Evolutionary conservation across 1,284 basidiomycete species (phyloP).

Genomic region (Heterobasidion occidentale): DNA sequence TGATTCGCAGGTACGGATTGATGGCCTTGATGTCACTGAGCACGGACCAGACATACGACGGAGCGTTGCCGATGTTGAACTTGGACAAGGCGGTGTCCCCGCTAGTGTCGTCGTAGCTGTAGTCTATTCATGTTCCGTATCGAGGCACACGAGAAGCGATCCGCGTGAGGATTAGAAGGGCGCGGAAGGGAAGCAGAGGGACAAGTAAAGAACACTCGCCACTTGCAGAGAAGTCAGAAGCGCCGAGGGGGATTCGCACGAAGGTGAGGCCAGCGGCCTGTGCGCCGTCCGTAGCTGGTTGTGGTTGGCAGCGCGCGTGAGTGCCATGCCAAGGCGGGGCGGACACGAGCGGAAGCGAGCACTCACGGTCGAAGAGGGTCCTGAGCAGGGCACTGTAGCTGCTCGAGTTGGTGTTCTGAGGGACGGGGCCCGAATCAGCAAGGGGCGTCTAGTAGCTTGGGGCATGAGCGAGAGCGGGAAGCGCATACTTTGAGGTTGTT

Average conservation of each 20-base stretch:
- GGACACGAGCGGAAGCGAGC: too few relatives aligned
- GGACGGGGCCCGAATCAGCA: not conserved
- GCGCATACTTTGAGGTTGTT: conserved; percentile 35
- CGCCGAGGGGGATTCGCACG: conserved; percentile 45
- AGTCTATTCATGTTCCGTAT: conserved; percentile 23
- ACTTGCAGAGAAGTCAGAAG: conserved; percentile 32
- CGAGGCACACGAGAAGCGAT: not conserved
- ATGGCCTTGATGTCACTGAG: conserved; percentile 38
- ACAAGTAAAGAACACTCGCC: not conserved
- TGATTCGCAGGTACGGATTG: conserved; percentile 32
- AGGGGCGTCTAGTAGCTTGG: too few relatives aligned
- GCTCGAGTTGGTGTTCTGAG: conserved; percentile 31
- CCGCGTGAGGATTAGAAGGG: not conserved
- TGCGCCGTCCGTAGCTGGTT: conserved; percentile 27
- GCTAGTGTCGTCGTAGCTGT: conserved; percentile 37
- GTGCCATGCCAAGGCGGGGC: not conserved
- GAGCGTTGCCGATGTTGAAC: conserved; percentile 37
- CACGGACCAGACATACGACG: conserved; percentile 35
- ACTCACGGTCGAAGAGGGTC: conserved; percentile 38
- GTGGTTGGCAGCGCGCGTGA: not conserved
- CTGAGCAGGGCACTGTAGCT: conserved; percentile 38
- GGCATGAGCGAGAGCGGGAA: not conserved
- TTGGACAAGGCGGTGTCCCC: conserved; percentile 32
- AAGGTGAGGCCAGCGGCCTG: conserved; percentile 40
- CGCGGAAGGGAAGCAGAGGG: not conserved